These are phyloP conservation scores for Pezicula rhizophila DNA, from an alignment of 2,329 filamentous ascomycete species.

Conservation along the genomic window DNA sequence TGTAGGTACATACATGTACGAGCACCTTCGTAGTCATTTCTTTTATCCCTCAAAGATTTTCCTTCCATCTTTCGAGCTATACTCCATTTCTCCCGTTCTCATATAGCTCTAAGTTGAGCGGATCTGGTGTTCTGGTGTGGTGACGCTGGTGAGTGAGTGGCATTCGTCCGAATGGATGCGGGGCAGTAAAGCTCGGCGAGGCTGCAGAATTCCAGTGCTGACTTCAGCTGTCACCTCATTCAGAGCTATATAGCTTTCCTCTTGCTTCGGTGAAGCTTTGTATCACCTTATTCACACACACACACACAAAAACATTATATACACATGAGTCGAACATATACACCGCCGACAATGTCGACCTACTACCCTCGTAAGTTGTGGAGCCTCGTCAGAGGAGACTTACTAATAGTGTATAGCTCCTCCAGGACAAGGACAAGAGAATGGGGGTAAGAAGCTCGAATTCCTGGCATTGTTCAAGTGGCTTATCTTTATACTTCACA, in stretches of 20 bases:
- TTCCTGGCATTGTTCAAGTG: not conserved
- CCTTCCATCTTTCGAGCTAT: not conserved
- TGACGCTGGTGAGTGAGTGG: too few relatives aligned
- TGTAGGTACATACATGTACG: not conserved
- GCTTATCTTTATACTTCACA: slow-evolving; percentile 1
- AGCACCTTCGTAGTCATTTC: not conserved
- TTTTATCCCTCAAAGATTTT: not conserved
- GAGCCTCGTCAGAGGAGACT: slow-evolving; percentile 4
- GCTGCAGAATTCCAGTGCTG: slow-evolving; percentile 3
- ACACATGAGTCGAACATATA: not conserved
- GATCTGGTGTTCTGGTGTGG: too few relatives aligned
- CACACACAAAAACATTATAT: not conserved
- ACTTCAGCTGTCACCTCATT: not conserved
- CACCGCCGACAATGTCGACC: slow-evolving; percentile 18
- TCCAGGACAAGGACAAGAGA: slow-evolving; percentile 18
- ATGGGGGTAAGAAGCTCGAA: slow-evolving; percentile 14
- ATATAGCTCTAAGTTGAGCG: too few relatives aligned
- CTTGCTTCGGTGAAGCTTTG: not conserved
- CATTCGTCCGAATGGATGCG: not conserved
- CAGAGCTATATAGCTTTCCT: not conserved
- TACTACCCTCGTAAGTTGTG: slow-evolving; percentile 29
- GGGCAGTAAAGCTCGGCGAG: not conserved
- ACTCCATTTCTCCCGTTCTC: not conserved
- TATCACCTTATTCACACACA: not conserved
- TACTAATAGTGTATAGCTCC: slow-evolving; percentile 23